Conservation (phyloP, 345 rosid species). For the Eutrema yunnanense region DNA sequence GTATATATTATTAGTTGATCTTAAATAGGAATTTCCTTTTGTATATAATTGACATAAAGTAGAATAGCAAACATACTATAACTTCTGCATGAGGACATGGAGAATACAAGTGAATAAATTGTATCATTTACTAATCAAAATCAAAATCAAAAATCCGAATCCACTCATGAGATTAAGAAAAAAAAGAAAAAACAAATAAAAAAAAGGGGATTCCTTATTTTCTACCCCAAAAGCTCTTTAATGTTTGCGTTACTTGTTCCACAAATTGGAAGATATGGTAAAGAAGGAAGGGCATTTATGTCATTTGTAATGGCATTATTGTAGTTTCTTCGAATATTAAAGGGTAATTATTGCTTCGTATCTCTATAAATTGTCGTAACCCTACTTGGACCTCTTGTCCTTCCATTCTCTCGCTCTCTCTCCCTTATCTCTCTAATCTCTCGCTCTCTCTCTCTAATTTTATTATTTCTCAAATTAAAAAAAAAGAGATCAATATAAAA, state of each 20-base stretch:
- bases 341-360: not conserved
- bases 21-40: too few species aligned
- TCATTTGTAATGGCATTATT: slow-evolving; percentile 5
- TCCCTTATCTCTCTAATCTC: not conserved
- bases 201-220: not conserved
- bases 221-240: not conserved
- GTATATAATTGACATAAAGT: too few species aligned
- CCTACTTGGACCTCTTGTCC: slow-evolving; percentile 2
- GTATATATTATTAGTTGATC: too few species aligned
- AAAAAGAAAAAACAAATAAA: not conserved
- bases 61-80: too few species aligned
- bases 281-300: not conserved
- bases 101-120: too few species aligned
- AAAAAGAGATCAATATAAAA: not conserved
- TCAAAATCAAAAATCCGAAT: not conserved
- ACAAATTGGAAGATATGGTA: slow-evolving; percentile 21
- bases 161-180: not conserved
- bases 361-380: slow-evolving; percentile 24
- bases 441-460: not conserved
- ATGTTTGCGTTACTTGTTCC: slow-evolving; percentile 19
- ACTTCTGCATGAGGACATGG: too few species aligned
- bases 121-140: not conserved
- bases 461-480: slow-evolving; percentile 5
- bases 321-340: not conserved
- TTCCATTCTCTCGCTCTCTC: not conserved